phyloP scores from a whole-genome alignment of 495 filamentous ascomycete genomes.

The Daldinia childiae region DNA sequence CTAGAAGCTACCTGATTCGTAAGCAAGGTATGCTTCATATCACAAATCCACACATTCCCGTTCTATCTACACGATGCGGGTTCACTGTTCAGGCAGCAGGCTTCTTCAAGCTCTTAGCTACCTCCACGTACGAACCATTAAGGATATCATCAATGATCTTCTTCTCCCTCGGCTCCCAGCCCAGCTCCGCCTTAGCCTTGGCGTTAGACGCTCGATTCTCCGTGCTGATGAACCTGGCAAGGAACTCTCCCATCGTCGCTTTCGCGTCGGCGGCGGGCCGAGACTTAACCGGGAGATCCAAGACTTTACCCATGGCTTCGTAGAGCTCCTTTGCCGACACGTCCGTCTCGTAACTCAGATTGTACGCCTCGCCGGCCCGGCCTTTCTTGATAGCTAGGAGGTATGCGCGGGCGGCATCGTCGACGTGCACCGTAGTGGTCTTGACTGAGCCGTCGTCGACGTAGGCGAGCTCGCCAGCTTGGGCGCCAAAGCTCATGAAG shows the following conservation, averaged over 20 bases:
- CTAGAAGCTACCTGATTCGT: too few species aligned
- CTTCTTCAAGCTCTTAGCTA: too few species aligned
- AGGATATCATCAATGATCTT: too few species aligned
- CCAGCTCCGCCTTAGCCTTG: constrained; percentile 1
- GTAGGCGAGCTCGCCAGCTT: constrained; percentile 38
- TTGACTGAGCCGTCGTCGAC: constrained; percentile 35
- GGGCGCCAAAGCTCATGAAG: constrained; percentile 40
- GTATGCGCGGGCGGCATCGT: constrained; percentile 54
- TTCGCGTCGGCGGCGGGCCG: constrained; percentile 41
- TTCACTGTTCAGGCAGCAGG: too few species aligned
- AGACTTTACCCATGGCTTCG: constrained; percentile 43
- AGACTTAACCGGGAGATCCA: constrained; percentile 41
- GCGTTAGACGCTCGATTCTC: constrained; percentile 36
- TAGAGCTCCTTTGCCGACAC: constrained; percentile 45
- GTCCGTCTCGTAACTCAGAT: constrained; percentile 39
- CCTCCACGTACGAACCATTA: too few species aligned
- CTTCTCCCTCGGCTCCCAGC: too few species aligned
- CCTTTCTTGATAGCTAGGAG: constrained; percentile 47
- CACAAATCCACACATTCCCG: too few species aligned
- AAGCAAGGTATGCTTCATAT: too few species aligned
- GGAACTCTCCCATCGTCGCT: constrained; percentile 38
- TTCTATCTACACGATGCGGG: too few species aligned
- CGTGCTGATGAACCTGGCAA: constrained; percentile 41
- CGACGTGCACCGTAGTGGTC: constrained; percentile 51
- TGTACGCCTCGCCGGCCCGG: constrained; percentile 46